Evolutionary conservation across 192 early-diverging fungal species (phyloP).

Genomic region (Coemansia sp.): DNA sequence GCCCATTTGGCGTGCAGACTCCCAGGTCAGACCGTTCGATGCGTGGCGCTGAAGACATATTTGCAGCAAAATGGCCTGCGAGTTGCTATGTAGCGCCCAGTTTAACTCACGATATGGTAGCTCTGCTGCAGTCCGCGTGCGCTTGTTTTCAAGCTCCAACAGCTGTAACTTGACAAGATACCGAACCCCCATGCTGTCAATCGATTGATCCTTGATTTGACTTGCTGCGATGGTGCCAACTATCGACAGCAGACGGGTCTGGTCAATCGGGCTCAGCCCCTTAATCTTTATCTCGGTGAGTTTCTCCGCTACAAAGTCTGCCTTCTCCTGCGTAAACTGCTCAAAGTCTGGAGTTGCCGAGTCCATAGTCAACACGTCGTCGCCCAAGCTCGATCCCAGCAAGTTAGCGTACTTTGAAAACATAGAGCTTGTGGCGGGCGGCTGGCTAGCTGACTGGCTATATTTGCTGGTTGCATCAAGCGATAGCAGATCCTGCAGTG

Average conservation of each 20-base stretch:
- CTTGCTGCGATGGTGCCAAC: conserved; percentile 62
- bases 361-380: conserved; percentile 9
- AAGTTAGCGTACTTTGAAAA: conserved; percentile 31
- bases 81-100: conserved; percentile 89
- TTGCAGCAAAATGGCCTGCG: conserved; percentile 64
- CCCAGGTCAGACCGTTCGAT: conserved; percentile 73
- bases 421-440: neutral
- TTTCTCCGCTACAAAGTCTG: conserved; percentile 39
- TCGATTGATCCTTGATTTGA: conserved; percentile 66
- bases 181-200: conserved; percentile 85
- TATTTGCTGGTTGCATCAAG: neutral
- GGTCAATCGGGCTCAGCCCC: conserved; percentile 67
- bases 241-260: conserved; percentile 72
- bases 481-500: conserved; percentile 29
- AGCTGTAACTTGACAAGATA: conserved; percentile 81
- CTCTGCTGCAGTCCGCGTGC: conserved; percentile 46
- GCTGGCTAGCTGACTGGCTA: neutral
- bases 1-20: conserved; percentile 77
- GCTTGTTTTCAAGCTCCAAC: conserved; percentile 57
- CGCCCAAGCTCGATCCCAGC: conserved; percentile 12
- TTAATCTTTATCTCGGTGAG: conserved; percentile 47
- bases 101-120: conserved; percentile 66
- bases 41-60: conserved; percentile 40
- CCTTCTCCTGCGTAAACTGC: conserved; percentile 46
- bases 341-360: conserved; percentile 27